Base-by-base conservation (phyloP, 345 rosid species). In the Anacardium occidentale region DNA sequence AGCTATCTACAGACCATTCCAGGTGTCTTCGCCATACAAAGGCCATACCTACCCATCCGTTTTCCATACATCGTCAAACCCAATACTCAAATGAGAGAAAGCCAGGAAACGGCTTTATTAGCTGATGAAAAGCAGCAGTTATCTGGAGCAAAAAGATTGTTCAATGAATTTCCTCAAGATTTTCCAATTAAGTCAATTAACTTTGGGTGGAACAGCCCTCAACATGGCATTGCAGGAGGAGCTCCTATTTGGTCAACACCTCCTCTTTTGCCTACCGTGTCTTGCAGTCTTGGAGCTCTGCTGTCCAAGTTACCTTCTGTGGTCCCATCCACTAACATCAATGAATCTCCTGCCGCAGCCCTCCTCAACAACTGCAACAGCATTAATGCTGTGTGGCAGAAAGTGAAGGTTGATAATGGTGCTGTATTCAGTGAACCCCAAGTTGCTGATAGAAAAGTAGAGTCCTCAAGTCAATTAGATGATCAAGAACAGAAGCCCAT, bases 1-100 rank as follows among this genome's bases (percentile, higher is more conserved):
- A 78, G 85, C 84, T 82, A 88, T 71, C 89, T 88, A 66, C 95
- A 85, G 37, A 90, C 87, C 81, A 81, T 87, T 29, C 92, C 95
- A 7, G 92, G 95, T 2, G 77, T 87, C 22, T 86, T 86, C 72
- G 59, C 92, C 34, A 71, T 85, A 8, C 90, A 90, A 64, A 81
- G 92, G 61, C 82, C 91, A 15, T 80, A 75, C 72, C 74, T 83
- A 10, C 89, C 88, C 2, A 63, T 78, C 79, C 88, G 84, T 63
- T 77, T 77, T 77, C 86, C 88, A 0, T 83, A 75, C 75, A 64
- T 74, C 18, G 71, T 80, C 24, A 83, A 80, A 71, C 84, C 86
- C 42, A 73, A 69, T 40, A 68, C 32, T 66, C 77, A 73, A 25
- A 75, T 68, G 21, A 64, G 45, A 22, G 82, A 72, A 77, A 64